Evolutionary conservation across 2,329 filamentous ascomycete species (phyloP), one percentile per base, ranked within the genome.

Genomic region (Pyricularia grisea): DNA sequence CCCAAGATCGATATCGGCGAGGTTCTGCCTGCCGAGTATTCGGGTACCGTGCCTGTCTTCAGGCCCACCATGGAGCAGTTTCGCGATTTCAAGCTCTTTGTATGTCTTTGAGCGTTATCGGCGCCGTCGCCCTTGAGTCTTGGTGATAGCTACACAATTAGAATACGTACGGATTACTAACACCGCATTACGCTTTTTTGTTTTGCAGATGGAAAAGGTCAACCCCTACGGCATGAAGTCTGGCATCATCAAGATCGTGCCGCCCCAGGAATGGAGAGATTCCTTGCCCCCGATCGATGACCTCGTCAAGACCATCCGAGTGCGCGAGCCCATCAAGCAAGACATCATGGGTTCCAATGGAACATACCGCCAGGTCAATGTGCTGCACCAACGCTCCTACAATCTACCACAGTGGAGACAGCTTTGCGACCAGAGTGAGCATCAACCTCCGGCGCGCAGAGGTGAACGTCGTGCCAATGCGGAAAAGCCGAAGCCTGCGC

Each of bases 171-270:
- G 58, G 14, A 23, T 27, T 14, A 27, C 58, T 61, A 61, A 61
- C 14, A 61, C 12, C 55, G 20, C 58, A 25, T 61, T 61, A 25
- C 25, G n/a, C 55, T 61, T 25, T 61, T 25, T 61, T 61, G 23
- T 4, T 61, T 42, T 70, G 36, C 71, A 90, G 87, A 89, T 90
- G 84, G 88, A 89, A 76, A 94, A 92, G 79, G 88, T 99, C 71
- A 92, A 99, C 78, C 88, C 89, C 72, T 97, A 97, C 78, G 95
- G 95, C 75, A 99, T 99, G 95, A 92, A 93, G 80, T 95, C 93
- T 27, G 95, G 95, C 50, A 97, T 99, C 74, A 89, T 98, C 76
- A 98, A 99, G 81, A 91, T 99, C 70, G 90, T 98, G 68, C 94
- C 95, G 31, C 95, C 95, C 0, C 82, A 90, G 75, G 94, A 98